Conservation (phyloP, 805 yeast species). For the Teunomyces aglyptinius region DNA sequence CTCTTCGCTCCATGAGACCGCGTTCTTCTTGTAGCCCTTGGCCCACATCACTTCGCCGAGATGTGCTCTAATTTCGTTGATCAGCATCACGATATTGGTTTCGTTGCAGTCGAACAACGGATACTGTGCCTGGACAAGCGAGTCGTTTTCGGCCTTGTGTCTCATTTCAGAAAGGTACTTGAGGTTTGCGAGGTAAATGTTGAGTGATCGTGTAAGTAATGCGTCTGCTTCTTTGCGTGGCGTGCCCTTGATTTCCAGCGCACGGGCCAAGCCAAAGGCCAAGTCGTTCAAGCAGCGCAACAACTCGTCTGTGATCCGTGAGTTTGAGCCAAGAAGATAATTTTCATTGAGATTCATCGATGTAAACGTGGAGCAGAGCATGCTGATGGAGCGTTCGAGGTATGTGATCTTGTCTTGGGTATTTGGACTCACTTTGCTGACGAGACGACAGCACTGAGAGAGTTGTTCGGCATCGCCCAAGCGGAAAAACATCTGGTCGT, state of each 20-base stretch:
- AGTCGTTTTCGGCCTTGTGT: conserved; percentile 15
- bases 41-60: conserved; percentile 43
- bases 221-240: conserved; percentile 8
- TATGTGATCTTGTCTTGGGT: conserved; percentile 21
- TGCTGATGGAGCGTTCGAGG: conserved; percentile 29
- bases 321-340: conserved; percentile 24
- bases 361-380: conserved; percentile 31
- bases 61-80: conserved; percentile 37
- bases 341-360: conserved; percentile 22
- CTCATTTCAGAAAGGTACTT: conserved; percentile 21
- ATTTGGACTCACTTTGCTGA: conserved; percentile 25
- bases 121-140: conserved; percentile 24
- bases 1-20: conserved; percentile 43
- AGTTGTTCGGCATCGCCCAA: conserved; percentile 42
- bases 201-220: conserved; percentile 25
- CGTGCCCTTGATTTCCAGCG: background rate
- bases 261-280: conserved; percentile 30
- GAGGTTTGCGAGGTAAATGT: conserved; percentile 37
- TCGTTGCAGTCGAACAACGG: conserved; percentile 38
- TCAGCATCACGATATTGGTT: conserved; percentile 25
- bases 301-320: conserved; percentile 38
- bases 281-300: conserved; percentile 30
- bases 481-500: conserved; percentile 35
- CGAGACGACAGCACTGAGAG: conserved; percentile 38
- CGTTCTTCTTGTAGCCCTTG: conserved; percentile 35